These are phyloP conservation scores for Linanthus parryae DNA, from an alignment of 148 eudicot genomes.

Conservation along the genomic window DNA sequence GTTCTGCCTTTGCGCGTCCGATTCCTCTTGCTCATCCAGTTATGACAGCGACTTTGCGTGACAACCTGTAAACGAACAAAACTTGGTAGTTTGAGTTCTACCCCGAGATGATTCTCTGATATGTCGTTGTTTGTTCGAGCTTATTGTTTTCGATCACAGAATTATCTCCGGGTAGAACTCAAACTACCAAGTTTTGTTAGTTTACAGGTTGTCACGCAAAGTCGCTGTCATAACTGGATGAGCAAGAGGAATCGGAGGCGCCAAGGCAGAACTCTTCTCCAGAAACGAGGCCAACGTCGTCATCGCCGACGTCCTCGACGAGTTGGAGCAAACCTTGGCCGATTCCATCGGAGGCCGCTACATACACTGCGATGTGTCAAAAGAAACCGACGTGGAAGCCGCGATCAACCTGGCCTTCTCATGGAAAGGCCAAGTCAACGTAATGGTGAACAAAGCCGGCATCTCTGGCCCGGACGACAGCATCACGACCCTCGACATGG, in stretches of 20 bases:
- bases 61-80: too few species aligned
- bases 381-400: constrained; percentile 57
- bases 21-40: constrained; percentile 96
- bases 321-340: constrained; percentile 46
- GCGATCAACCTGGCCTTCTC: constrained; percentile 50
- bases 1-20: constrained; percentile 62
- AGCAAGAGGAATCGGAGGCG: constrained; percentile 89
- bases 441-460: constrained; percentile 91
- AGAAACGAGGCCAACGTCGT: constrained; percentile 66
- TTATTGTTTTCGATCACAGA: too few species aligned
- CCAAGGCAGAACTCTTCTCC: constrained; percentile 56
- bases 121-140: too few species aligned
- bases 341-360: constrained; percentile 57
- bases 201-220: constrained; percentile 69
- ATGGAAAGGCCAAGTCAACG: constrained; percentile 74
- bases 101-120: too few species aligned
- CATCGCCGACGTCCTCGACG: constrained; percentile 71
- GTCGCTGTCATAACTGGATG: constrained; percentile 88
- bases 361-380: constrained; percentile 72
- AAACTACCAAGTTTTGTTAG: too few species aligned
- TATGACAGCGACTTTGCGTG: constrained; percentile 71
- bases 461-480: constrained; percentile 51
- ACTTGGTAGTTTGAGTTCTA: too few species aligned
- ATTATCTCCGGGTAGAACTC: too few species aligned
- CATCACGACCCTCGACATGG: constrained; percentile 54